Conservation (phyloP, 2,329 filamentous ascomycete genomes). For the Alternaria metachromatica region DNA sequence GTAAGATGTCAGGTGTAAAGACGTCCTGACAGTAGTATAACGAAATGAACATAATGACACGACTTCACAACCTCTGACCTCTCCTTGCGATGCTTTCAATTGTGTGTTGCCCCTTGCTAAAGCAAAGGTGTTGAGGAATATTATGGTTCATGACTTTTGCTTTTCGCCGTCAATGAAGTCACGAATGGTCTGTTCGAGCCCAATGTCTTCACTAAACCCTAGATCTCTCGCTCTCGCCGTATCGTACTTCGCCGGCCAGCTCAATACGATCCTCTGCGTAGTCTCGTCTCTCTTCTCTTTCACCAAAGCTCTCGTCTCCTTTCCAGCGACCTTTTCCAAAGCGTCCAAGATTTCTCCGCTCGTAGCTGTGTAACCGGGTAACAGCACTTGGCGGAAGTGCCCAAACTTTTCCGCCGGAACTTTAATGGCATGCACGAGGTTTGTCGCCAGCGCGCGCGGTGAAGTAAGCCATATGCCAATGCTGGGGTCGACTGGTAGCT, state of each 20-base stretch:
- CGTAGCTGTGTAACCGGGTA: slow-evolving; percentile 63
- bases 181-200: slow-evolving; percentile 55
- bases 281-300: slow-evolving; percentile 59
- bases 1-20: neutral
- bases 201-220: slow-evolving; percentile 59
- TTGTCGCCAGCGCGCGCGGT: slow-evolving; percentile 61
- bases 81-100: neutral
- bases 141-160: slow-evolving; percentile 11
- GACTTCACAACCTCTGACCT: neutral
- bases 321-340: slow-evolving; percentile 61
- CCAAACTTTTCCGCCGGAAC: slow-evolving; percentile 59
- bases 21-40: neutral
- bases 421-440: slow-evolving; percentile 60
- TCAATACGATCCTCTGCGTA: slow-evolving; percentile 61
- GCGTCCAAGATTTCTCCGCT: slow-evolving; percentile 65
- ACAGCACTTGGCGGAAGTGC: slow-evolving; percentile 59
- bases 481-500: slow-evolving; percentile 59
- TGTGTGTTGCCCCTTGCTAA: neutral
- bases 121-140: neutral
- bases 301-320: slow-evolving; percentile 59
- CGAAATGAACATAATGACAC: neutral
- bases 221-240: slow-evolving; percentile 62
- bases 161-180: slow-evolving; percentile 50
- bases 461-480: slow-evolving; percentile 66
- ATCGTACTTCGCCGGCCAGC: slow-evolving; percentile 64